Base-by-base conservation (phyloP, 2,329 filamentous ascomycete genomes). In the Dactylellina drechsleri region DNA sequence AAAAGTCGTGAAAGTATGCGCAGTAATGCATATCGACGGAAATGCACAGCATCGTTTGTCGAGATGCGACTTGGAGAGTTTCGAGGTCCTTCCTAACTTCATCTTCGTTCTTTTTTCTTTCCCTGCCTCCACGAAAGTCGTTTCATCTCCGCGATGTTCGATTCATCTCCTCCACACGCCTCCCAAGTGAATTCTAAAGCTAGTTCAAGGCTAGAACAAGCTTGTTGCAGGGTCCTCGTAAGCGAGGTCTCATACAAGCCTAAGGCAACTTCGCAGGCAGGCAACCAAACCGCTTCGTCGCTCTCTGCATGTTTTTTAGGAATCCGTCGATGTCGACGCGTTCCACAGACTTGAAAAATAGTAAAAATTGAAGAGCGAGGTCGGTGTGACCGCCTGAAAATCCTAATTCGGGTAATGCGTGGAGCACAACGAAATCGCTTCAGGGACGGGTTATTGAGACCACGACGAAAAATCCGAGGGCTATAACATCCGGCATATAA, bases 11-110 rank as follows among this genome's bases (percentile, higher is more conserved):
- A 64, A 20, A 53, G 64, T 64, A 75, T 75, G 65, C 64, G 71
- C 71, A 75, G 23, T 52, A 52, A 73, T 75, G 71, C 71, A 65
- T 58, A 56, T 65, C 18, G 71, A 75, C 71, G 71, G 71, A 64
- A 75, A 75, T 67, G 71, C 64, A 65, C 64, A 68, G 43, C 43
- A 61, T 62, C 26, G 49, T 49, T 28, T 50, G 52, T 64, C 57
- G 45, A 64, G 26, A 31, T 67, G 64, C 64, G 45, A 75, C 62
- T 52, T 36, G 62, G 4, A 68, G 40, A 75, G 41, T 50, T 60
- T 64, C 16, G 64, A 54, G 50, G 43, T 28, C 26, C 15, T 8
- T 13, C 47, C 20, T 36, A 40, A 43, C 36, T 31, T 43, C 52
- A 45, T 26, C 23, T 47, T 59, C 28, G 43, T 50, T 23, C 18